Evolutionary conservation across 2,329 filamentous ascomycete genomes (phyloP).

Genomic region (Penicillium fuscoglaucum): DNA sequence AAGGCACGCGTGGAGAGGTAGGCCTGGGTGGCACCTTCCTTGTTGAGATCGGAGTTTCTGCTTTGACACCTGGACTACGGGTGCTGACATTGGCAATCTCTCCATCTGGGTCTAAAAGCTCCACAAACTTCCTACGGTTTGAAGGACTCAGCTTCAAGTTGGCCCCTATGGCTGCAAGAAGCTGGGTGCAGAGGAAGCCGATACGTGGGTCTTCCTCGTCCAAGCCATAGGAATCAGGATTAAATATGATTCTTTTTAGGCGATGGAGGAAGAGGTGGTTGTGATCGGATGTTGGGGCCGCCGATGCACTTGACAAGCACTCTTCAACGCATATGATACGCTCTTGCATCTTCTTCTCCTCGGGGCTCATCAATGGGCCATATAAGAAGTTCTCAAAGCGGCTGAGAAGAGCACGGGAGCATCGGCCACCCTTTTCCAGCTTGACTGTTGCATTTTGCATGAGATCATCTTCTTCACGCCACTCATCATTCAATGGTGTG

Average conservation of each 20-base stretch:
- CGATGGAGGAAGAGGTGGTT: neutral
- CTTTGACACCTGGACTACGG: neutral
- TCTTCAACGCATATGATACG: slow-evolving; percentile 4
- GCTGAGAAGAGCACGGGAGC: slow-evolving; percentile 1
- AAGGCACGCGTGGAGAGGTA: neutral
- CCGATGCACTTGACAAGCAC: neutral
- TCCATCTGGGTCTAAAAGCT: neutral
- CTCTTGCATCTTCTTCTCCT: slow-evolving; percentile 3
- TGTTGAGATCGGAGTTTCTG: neutral
- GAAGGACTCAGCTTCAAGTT: neutral
- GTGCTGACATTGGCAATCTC: neutral
- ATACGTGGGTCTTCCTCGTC: neutral
- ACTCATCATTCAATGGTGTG: neutral
- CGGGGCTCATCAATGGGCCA: slow-evolving; percentile 4
- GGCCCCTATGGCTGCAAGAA: neutral
- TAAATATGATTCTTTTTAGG: neutral
- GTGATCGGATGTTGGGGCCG: neutral
- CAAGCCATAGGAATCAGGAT: neutral
- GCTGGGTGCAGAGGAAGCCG: neutral
- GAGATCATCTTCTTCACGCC: slow-evolving; percentile 5
- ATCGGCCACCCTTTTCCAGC: neutral
- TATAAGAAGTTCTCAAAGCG: slow-evolving; percentile 5
- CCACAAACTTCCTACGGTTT: neutral
- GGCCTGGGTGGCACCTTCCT: neutral
- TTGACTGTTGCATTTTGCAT: neutral